Conservation (phyloP, 768 basidiomycete species). For the Termitomyces sp. region DNA sequence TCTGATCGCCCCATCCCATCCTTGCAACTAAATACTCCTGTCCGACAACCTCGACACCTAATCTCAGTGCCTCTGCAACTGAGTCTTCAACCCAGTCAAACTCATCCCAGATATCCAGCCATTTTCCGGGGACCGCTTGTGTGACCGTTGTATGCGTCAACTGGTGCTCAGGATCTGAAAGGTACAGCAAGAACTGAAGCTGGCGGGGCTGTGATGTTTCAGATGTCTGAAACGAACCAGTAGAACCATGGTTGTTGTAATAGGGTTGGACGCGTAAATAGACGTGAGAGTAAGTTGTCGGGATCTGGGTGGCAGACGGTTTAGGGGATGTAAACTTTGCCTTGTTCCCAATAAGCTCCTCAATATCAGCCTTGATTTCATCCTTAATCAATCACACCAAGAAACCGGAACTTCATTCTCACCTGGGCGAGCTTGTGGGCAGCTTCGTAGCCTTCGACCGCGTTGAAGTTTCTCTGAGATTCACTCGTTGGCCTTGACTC, state of each 20-base stretch:
- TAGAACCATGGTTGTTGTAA: constrained; percentile 42
- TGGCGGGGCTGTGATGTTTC: constrained; percentile 38
- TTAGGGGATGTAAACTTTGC: constrained; percentile 28
- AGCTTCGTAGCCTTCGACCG: constrained; percentile 79
- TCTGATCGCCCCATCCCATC: constrained; percentile 68
- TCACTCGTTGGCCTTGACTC: constrained; percentile 64
- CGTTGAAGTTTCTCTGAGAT: constrained; percentile 64
- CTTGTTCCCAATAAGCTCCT: constrained; percentile 68
- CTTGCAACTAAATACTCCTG: constrained; percentile 86
- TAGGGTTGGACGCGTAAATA: constrained; percentile 94
- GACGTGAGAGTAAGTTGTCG: constrained; percentile 82
- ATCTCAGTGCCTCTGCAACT: constrained; percentile 79
- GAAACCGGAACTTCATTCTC: constrained; percentile 15
- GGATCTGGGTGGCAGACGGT: constrained; percentile 33
- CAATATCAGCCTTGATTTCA: constrained; percentile 62
- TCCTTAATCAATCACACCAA: neutral
- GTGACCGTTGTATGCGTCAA: constrained; percentile 74
- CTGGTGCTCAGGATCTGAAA: constrained; percentile 76
- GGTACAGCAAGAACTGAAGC: constrained; percentile 67
- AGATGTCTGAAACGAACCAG: constrained; percentile 21
- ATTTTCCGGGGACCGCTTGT: constrained; percentile 77
- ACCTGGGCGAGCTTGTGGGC: constrained; percentile 86
- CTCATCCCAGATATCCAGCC: constrained; percentile 88
- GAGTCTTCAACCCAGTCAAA: constrained; percentile 97
- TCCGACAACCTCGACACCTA: constrained; percentile 85